Percentiles rank a stretch among this genome's conserved stretches.
These are phyloP conservation scores for Westerdykella sp. DNA, from an alignment of 2,329 filamentous ascomycete species.

Conservation along the genomic window DNA sequence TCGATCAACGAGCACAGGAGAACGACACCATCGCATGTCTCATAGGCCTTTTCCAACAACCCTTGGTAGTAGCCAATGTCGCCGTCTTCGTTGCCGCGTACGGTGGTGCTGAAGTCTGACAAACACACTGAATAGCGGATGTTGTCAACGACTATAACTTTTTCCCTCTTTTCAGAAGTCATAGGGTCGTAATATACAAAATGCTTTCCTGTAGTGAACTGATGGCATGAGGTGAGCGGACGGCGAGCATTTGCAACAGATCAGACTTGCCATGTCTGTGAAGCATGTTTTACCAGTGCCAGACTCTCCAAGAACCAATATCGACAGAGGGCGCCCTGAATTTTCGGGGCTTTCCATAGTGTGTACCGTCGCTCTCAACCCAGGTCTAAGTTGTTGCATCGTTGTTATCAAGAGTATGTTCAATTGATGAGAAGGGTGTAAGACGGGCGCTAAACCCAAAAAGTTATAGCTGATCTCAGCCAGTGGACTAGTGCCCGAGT, in stretches of 20 bases:
- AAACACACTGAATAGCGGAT: constrained; percentile 6
- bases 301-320: constrained; percentile 19
- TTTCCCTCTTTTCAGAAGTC: not conserved
- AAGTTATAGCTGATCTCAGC: no score
- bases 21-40: constrained; percentile 15
- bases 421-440: no score
- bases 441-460: no score
- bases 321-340: not conserved
- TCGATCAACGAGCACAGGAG: constrained; percentile 27
- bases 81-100: constrained; percentile 6
- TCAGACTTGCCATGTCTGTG: constrained; percentile 14
- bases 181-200: constrained; percentile 10
- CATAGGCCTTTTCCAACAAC: not conserved
- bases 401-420: no score
- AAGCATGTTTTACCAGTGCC: constrained; percentile 24
- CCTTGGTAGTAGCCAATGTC: not conserved
- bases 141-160: constrained; percentile 6
- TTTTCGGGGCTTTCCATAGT: no score
- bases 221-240: constrained; percentile 1
- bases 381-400: no score
- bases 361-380: no score
- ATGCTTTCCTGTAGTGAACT: constrained; percentile 4
- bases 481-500: no score
- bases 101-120: constrained; percentile 18
- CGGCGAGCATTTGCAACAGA: not conserved